A percentile compares a stretch with the other conserved stretches of the same genome.
phyloP scores from a whole-genome alignment of 2,329 filamentous ascomycete genomes.

The Simplicillium sp. region DNA sequence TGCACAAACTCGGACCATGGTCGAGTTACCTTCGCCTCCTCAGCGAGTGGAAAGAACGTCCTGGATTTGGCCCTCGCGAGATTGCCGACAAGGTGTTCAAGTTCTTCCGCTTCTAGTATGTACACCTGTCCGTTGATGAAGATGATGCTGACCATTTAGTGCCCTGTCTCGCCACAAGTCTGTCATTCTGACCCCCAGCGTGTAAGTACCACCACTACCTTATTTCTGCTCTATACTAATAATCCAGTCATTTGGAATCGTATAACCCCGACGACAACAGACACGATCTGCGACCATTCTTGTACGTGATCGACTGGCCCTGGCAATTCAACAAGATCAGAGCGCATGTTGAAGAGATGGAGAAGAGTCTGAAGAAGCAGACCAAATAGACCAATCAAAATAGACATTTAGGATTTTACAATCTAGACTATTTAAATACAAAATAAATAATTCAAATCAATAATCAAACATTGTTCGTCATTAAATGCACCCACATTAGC shows the following conservation, averaged over 20 bases:
- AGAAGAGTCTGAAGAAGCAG: too few species aligned
- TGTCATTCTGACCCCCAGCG: constrained; percentile 47
- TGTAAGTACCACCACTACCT: constrained; percentile 27
- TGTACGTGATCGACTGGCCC: constrained; percentile 27
- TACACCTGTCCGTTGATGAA: background rate
- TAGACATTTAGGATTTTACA: too few species aligned
- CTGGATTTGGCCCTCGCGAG: constrained; percentile 18
- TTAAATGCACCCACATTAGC: too few species aligned
- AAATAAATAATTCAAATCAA: too few species aligned
- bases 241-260: constrained; percentile 3
- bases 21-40: constrained; percentile 27
- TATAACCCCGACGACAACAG: constrained; percentile 30
- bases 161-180: constrained; percentile 57
- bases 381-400: too few species aligned
- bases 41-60: constrained; percentile 23
- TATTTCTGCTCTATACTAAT: background rate
- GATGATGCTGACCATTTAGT: background rate
- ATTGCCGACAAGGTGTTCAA: constrained; percentile 33
- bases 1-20: constrained; percentile 30
- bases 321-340: constrained; percentile 33
- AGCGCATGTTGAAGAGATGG: constrained; percentile 12
- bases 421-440: too few species aligned
- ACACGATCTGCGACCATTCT: constrained; percentile 28
- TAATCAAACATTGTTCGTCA: too few species aligned
- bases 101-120: constrained; percentile 37